Evolutionary conservation across 192 early-diverging fungal genomes (phyloP), one percentile per base, ranked within the genome.

Genomic region (Coemansia sp.): DNA sequence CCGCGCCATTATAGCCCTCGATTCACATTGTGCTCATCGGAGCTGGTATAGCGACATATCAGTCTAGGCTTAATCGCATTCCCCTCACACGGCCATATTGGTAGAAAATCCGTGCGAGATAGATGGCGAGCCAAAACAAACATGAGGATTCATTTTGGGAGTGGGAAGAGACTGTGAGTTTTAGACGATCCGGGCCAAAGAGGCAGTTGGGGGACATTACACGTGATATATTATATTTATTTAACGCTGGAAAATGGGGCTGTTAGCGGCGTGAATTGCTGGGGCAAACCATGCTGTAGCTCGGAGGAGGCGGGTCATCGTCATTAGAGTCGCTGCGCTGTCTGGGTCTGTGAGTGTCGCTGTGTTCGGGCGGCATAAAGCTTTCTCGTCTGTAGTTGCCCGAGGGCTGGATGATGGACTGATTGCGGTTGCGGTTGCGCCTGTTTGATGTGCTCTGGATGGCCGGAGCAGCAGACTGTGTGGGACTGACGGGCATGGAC

Each of bases 81-180:
- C 51, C 51, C 51, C 51, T 53, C 26, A 21, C 51, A 26, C 51
- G 51, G 51, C 21, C 22, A 53, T 26, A 26, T 21, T 11, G 16
- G 16, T 49, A 53, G 14, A 53, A 14, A 22, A 22, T 50, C 49
- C 51, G 51, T 26, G 51, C 51, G 26, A 53, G 51, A 26, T 53
- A 53, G 51, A 53, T 53, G 21, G 51, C 51, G 26, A 26, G 51
- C 51, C 51, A 53, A 53, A 53, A 53, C 51, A 53, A 53, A 9
- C 51, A 17, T 49, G n/a, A 49, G 25, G 26, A 53, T 25, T 26
- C 9, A 0, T 4, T 2, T 52, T 52, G 12, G 50, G 23, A 21
- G 4, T 6, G 0, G 1, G 21, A 8, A 23, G 21, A 25, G 26
- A 8, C 31, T 4, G 1, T 26, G 26, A 35, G 22, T 21, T 53